Evolutionary conservation across 2,329 filamentous ascomycete species (phyloP).

Genomic region (Torrubiellomyces zombiae): DNA sequence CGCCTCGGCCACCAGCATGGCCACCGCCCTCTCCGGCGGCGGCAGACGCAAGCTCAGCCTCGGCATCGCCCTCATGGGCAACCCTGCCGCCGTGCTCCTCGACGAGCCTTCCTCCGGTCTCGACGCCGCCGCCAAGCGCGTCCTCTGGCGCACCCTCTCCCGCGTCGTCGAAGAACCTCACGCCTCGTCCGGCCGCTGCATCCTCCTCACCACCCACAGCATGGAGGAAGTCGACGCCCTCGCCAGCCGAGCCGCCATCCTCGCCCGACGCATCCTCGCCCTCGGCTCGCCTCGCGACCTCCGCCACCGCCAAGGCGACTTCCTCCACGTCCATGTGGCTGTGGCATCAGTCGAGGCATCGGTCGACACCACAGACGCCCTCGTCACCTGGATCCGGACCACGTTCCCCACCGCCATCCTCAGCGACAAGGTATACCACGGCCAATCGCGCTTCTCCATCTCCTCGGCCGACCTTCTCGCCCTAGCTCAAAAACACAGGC

Average conservation of each 20-base stretch:
- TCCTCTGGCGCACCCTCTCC: constrained; percentile 81
- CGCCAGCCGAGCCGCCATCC: constrained; percentile 68
- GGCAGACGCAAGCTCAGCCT: constrained; percentile 88
- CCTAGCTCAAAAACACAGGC: constrained; percentile 9
- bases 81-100: constrained; percentile 70
- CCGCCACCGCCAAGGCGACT: constrained; percentile 58
- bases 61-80: constrained; percentile 83
- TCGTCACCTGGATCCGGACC: constrained; percentile 47
- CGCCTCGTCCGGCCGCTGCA: constrained; percentile 63
- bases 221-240: constrained; percentile 94
- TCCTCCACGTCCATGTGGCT: constrained; percentile 69
- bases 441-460: constrained; percentile 73
- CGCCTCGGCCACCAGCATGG: constrained; percentile 57
- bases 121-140: constrained; percentile 76
- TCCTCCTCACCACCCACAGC: constrained; percentile 79
- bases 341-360: constrained; percentile 55
- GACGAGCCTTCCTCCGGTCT: constrained; percentile 83
- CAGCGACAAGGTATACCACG: constrained; percentile 63
- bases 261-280: constrained; percentile 73
- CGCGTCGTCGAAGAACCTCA: no score
- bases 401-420: constrained; percentile 49
- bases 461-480: constrained; percentile 29
- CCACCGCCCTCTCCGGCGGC: constrained; percentile 65
- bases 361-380: constrained; percentile 47
- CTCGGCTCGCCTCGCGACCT: constrained; percentile 61